Evolutionary conservation across 495 filamentous ascomycete species (phyloP).

Genomic region (Aspergillus hancockii): DNA sequence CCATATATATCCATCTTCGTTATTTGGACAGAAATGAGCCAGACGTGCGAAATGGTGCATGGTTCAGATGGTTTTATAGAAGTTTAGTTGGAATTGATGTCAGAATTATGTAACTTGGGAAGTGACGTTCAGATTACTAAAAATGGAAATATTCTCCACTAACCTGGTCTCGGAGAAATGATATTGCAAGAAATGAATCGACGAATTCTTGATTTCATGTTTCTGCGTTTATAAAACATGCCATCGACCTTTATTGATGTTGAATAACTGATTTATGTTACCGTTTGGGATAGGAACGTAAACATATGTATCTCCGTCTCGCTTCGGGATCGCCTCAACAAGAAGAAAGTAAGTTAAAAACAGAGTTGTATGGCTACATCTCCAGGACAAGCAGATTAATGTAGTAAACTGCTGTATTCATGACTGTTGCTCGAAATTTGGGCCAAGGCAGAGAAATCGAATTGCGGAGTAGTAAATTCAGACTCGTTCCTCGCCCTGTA

Average conservation of each 20-base stretch:
- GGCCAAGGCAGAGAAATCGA: constrained; percentile 18
- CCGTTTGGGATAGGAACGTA: not conserved
- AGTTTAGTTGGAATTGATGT: constrained; percentile 16
- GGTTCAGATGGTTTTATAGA: constrained; percentile 2
- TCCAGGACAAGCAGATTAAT: not conserved
- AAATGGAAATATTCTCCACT: not conserved
- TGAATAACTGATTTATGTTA: not conserved
- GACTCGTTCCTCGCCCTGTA: constrained; percentile 14
- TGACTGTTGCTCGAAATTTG: not conserved
- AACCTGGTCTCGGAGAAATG: not conserved
- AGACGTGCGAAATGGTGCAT: not conserved
- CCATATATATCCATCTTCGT: constrained; percentile 11
- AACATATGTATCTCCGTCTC: not conserved
- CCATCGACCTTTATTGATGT: not conserved
- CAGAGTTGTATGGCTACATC: too few species aligned
- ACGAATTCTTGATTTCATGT: not conserved
- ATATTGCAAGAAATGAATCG: too few species aligned
- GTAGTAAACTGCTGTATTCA: not conserved
- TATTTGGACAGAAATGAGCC: not conserved
- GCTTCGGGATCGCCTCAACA: not conserved
- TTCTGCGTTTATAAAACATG: too few species aligned
- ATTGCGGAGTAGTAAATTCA: constrained; percentile 6
- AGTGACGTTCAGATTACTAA: not conserved
- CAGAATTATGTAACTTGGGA: constrained; percentile 23
- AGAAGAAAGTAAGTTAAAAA: not conserved